Base-by-base conservation (phyloP, 1,284 basidiomycete species). In the Puccinia sorghi region DNA sequence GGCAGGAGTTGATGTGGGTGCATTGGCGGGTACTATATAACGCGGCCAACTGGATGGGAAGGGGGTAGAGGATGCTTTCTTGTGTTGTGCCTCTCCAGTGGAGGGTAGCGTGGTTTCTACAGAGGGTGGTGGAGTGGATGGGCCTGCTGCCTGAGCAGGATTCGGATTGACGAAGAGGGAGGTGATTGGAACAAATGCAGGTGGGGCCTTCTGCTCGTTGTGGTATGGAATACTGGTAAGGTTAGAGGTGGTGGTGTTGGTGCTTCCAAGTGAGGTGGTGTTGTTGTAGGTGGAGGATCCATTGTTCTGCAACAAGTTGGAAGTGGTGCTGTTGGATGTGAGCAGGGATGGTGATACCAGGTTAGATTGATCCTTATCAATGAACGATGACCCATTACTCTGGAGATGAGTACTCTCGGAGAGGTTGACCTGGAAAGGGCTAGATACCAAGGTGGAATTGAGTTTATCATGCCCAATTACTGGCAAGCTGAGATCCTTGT, bases 41-140 rank as follows among this genome's bases (percentile, higher is more conserved):
- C 72, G 72, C 3, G 72, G 72, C 72, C 72, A 74, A 17, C 56
- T 74, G 8, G 72, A 61, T 15, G 72, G 72, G 56, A 74, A 74
- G 12, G 64, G 64, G 6, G 46, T 66, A 20, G 64, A 12, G 3
- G 72, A 27, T n/a, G 54, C 3, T 32, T 59, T 48, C 54, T 56
- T 61, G 13, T 17, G 39, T 15, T 57, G n/a, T 46, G 37, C n/a
- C n/a, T n/a, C n/a, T 12, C 56, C 72, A 50, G 39, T 20, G n/a
- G 54, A 46, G 13, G 72, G 57, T 52, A 27, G 27, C 25, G 72
- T 12, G 13, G 37, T 61, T n/a, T 27, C 39, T 4, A 37, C 37
- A 32, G n/a, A 7, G 22, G 57, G 41, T 37, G 57, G 17, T 8
- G 57, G 20, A 17, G 71, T 43, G 11, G 64, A 3, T 48, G 41